Evolutionary conservation across 441 rosid genomes (phyloP).

Genomic region (Syzygium malaccense): DNA sequence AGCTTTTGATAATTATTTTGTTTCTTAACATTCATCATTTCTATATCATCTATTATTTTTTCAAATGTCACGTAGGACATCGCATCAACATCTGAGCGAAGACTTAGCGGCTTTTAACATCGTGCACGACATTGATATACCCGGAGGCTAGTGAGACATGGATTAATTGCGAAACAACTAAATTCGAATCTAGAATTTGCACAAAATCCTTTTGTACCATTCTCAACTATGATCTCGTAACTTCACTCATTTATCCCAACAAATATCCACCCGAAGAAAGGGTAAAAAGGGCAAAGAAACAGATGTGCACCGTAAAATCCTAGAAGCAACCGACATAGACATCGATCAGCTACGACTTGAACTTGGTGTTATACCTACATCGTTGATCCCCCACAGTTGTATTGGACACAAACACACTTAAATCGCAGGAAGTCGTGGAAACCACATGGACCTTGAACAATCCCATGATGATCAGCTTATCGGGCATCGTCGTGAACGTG

Average conservation of each 20-base stretch:
- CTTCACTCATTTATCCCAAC: too few relatives aligned
- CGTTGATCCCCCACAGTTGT: conserved; percentile 11
- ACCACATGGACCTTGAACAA: conserved; percentile 34
- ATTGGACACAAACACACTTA: conserved; percentile 28
- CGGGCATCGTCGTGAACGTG: conserved; percentile 30
- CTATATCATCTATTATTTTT: background rate
- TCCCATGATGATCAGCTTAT: conserved; percentile 43
- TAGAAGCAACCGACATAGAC: background rate
- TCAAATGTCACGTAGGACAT: background rate
- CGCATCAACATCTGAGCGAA: background rate
- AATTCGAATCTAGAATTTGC: too few relatives aligned
- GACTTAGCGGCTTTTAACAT: background rate
- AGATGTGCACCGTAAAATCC: background rate
- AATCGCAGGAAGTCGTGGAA: conserved; percentile 45
- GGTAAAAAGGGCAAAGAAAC: background rate
- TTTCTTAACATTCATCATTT: background rate
- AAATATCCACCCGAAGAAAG: background rate
- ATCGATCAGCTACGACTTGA: conserved; percentile 24
- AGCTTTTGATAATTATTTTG: background rate
- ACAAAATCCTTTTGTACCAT: too few relatives aligned
- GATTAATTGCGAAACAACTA: too few relatives aligned
- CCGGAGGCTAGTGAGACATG: too few relatives aligned
- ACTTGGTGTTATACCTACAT: conserved; percentile 46
- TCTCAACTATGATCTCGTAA: too few relatives aligned
- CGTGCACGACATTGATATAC: too few relatives aligned